Evolutionary conservation across 345 rosid species (phyloP).

Genomic region (Lepidium didymum): DNA sequence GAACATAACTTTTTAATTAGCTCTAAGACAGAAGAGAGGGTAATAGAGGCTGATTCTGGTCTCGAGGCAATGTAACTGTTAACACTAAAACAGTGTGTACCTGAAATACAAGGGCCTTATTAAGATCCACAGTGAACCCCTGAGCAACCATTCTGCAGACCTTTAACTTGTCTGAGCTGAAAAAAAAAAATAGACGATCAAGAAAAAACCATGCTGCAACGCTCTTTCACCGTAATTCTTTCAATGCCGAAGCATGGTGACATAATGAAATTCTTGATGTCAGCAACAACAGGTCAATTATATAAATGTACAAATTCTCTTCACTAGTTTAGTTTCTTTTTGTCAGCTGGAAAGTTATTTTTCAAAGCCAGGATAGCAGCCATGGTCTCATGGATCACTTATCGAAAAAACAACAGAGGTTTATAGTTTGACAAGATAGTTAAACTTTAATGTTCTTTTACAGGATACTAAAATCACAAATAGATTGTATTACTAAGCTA

Average conservation of each 20-base stretch:
- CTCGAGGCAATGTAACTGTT: not conserved
- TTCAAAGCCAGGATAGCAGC: not conserved
- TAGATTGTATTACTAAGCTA: not conserved
- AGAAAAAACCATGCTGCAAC: not conserved
- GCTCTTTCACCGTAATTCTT: not conserved
- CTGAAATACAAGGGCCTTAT: slow-evolving; percentile 49
- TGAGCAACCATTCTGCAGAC: slow-evolving; percentile 37
- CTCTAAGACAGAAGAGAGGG: not conserved
- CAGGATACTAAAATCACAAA: not conserved
- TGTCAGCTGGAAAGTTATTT: not conserved
- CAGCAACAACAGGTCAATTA: not conserved
- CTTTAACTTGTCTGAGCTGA: not conserved
- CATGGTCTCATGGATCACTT: not conserved
- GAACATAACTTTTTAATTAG: not conserved
- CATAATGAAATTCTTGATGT: not conserved
- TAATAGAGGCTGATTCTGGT: not conserved
- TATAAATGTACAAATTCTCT: not conserved
- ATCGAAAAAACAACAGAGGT: not conserved
- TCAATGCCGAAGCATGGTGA: not conserved
- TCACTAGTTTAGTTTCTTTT: not conserved
- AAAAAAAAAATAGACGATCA: not conserved
- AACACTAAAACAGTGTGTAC: slow-evolving; percentile 14
- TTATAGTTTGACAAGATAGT: not conserved
- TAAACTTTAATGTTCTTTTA: not conserved
- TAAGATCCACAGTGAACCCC: slow-evolving; percentile 43